phyloP scores from a whole-genome alignment of 2,329 filamentous ascomycete species.

The Pochonia chlamydosporia region DNA sequence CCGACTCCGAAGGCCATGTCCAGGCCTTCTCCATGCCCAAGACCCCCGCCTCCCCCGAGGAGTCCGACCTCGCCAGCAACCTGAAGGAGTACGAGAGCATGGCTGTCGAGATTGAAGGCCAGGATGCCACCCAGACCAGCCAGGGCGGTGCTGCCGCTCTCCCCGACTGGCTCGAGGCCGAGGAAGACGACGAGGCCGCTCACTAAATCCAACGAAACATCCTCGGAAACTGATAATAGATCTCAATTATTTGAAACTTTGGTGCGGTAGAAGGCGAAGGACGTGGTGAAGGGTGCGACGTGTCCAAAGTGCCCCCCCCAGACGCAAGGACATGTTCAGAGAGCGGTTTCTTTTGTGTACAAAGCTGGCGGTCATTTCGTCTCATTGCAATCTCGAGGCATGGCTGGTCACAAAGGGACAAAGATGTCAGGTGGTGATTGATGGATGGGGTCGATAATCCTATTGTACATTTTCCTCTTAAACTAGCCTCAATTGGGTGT shows the following conservation, averaged over 20 bases:
- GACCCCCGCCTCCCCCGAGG: constrained; percentile 83
- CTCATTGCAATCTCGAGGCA: constrained; percentile 9
- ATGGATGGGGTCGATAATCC: constrained; percentile 21
- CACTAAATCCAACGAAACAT: constrained; percentile 35
- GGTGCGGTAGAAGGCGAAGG: neutral
- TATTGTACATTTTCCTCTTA: constrained; percentile 31
- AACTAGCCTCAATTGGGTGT: constrained; percentile 25
- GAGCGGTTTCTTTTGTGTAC: constrained; percentile 1
- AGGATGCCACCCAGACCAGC: constrained; percentile 57
- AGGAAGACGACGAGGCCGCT: constrained; percentile 49
- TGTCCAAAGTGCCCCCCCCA: too few species aligned
- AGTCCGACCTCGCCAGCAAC: constrained; percentile 85
- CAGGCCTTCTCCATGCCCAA: constrained; percentile 79
- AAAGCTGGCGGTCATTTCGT: neutral
- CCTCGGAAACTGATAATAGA: neutral
- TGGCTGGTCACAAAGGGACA: neutral
- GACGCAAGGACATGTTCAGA: constrained; percentile 1
- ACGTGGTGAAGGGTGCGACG: neutral
- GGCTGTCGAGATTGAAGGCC: constrained; percentile 90
- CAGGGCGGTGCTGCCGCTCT: constrained; percentile 51
- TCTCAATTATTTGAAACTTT: too few species aligned
- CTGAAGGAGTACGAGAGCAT: constrained; percentile 93
- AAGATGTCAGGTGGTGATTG: neutral
- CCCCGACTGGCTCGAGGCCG: constrained; percentile 78
- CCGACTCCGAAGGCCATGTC: constrained; percentile 84